Base-by-base conservation (phyloP, 345 rosid genomes). In the Adansonia digitata region DNA sequence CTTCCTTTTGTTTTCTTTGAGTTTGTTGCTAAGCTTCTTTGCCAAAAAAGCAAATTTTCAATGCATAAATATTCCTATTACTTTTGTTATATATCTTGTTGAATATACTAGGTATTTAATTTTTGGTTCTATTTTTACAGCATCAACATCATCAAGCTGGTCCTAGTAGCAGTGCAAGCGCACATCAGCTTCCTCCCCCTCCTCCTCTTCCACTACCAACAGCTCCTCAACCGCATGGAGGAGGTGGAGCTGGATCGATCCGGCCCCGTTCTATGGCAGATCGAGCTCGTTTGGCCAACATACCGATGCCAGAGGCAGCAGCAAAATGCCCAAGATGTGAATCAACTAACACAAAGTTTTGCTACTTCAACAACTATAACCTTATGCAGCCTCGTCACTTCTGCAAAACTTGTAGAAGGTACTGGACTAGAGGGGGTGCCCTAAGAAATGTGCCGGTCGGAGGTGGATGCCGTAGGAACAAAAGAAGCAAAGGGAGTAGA, bases 321-420 rank as follows among this genome's bases (percentile, higher is more conserved):
- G 74, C 86, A 49, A 91, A 91, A 81, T 94, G 98, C 72, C 98
- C 98, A 27, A 84, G 98, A 83, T 94, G 98, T 34, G 98, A 94
- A 61, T 94, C 98, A 2, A 86, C 87, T 59, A 93, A 94, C 87
- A 94, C 98, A 5, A 92, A 94, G 78, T 94, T 94, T 77, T 94
- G 98, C 80, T 94, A 94, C 84, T 94, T 91, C 86, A 94, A 94
- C 87, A 94, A 94, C 93, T 94, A 94, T 86, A 92, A 90, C 72
- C 95, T 91, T 39, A 67, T 97, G 4, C 98, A 94, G 91, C 98
- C 98, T 65, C 90, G 98, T 24, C 98, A 94, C 92, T 94, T 92
- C 65, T 94, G 98, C 86, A 94, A 94, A 51, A 88, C 98, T 24
- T 94, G 98, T 78, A 82, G 98, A 70, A 82, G 98, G 84, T 94